A percentile compares a stretch with the other conserved stretches of the same genome.
phyloP scores from a whole-genome alignment of 2,329 filamentous ascomycete genomes.

The Sclerotinia minor region DNA sequence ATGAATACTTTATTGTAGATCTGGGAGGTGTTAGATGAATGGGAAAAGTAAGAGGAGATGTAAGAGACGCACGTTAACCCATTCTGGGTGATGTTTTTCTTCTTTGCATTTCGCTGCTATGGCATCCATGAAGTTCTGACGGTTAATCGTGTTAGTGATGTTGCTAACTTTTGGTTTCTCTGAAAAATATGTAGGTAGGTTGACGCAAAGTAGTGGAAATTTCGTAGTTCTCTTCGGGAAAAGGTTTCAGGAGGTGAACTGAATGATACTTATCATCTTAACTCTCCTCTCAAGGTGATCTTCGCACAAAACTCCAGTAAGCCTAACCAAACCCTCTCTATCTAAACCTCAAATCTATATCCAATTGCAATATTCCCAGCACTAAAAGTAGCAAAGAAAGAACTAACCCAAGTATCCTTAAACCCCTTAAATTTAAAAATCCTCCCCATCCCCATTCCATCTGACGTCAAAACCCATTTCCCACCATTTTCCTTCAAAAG shows the following conservation, averaged over 20 bases:
- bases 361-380: background rate
- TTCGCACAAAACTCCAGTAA: background rate
- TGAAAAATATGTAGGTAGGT: background rate
- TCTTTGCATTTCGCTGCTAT: constrained; percentile 67
- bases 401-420: constrained; percentile 62
- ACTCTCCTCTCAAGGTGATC: background rate
- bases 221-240: background rate
- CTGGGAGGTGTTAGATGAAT: constrained; percentile 42
- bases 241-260: background rate
- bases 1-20: constrained; percentile 71
- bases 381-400: constrained; percentile 5
- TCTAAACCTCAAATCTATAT: background rate
- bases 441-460: constrained; percentile 58
- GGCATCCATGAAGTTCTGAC: constrained; percentile 73
- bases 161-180: background rate
- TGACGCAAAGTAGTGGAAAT: background rate
- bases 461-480: constrained; percentile 53
- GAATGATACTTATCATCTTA: background rate
- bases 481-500: constrained; percentile 30
- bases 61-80: constrained; percentile 62
- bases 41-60: background rate
- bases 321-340: background rate
- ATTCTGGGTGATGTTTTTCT: constrained; percentile 72
- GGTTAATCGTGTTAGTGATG: constrained; percentile 12
- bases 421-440: constrained; percentile 66